phyloP scores from a whole-genome alignment of 1,284 basidiomycete genomes.

The Trichosporon coremiiforme region DNA sequence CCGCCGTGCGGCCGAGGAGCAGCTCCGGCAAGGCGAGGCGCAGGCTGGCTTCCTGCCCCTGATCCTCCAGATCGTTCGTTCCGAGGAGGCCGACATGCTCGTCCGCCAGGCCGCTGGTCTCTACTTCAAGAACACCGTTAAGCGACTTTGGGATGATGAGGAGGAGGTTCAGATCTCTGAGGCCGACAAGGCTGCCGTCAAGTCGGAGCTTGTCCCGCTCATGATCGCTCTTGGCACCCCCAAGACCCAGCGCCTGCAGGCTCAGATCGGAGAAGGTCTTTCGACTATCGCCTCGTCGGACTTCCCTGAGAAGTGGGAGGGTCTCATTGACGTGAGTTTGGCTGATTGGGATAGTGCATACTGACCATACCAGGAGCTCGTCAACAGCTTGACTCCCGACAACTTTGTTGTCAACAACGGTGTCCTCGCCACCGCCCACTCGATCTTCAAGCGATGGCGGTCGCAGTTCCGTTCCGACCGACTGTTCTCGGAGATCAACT shows the following conservation, averaged over 20 bases:
- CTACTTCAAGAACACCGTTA: slow-evolving; percentile 85
- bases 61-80: slow-evolving; percentile 68
- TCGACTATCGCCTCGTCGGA: slow-evolving; percentile 82
- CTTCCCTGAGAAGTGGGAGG: slow-evolving; percentile 81
- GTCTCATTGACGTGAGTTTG: slow-evolving; percentile 75
- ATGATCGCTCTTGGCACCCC: slow-evolving; percentile 60
- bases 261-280: slow-evolving; percentile 86
- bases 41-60: slow-evolving; percentile 80
- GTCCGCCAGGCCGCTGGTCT: slow-evolving; percentile 79
- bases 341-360: too few relatives aligned
- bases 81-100: slow-evolving; percentile 60
- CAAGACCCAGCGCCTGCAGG: slow-evolving; percentile 57
- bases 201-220: slow-evolving; percentile 60
- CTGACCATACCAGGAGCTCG: slow-evolving; percentile 68
- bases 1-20: slow-evolving; percentile 77
- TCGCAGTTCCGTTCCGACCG: slow-evolving; percentile 83
- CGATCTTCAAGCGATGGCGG: slow-evolving; percentile 92
- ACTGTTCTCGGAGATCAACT: slow-evolving; percentile 89
- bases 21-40: slow-evolving; percentile 66
- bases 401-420: slow-evolving; percentile 86
- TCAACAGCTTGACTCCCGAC: slow-evolving; percentile 70
- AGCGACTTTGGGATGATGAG: slow-evolving; percentile 71
- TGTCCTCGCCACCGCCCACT: slow-evolving; percentile 90
- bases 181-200: slow-evolving; percentile 59
- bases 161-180: slow-evolving; percentile 56